A percentile compares a stretch with the other conserved stretches of the same genome.
These are phyloP conservation scores for Chytriomyces hyalinus DNA, from an alignment of 192 early-diverging fungal species.

Conservation along the genomic window DNA sequence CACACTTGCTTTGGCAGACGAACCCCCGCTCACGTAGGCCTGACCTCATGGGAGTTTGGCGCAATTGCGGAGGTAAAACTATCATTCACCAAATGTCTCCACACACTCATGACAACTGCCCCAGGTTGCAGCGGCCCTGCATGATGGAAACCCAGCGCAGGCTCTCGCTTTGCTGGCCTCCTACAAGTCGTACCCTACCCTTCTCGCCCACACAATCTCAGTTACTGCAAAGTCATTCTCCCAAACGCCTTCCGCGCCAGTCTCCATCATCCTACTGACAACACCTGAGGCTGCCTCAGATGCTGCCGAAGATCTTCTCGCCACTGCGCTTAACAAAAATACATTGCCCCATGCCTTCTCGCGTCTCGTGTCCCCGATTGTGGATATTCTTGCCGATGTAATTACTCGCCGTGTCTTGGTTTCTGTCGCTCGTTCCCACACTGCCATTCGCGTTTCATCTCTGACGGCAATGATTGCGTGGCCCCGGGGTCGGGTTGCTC, in stretches of 20 bases:
- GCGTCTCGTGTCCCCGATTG: neutral
- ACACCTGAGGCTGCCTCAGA: neutral
- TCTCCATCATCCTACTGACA: neutral
- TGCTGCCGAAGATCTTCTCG: neutral
- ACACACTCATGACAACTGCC: neutral
- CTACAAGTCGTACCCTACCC: neutral
- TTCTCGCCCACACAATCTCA: neutral
- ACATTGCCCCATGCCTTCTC: constrained; percentile 5
- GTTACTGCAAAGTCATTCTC: neutral
- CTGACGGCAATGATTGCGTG: neutral
- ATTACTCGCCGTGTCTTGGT: neutral
- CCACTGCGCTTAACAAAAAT: neutral
- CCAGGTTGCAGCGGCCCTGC: neutral
- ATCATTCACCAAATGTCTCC: neutral
- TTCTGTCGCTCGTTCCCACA: neutral
- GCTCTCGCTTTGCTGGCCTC: neutral
- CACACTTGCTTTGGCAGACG: neutral
- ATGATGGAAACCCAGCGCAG: neutral
- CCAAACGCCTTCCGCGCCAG: neutral
- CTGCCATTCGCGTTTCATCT: neutral
- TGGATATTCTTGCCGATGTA: neutral
- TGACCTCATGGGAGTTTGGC: neutral
- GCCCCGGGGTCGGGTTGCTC: neutral
- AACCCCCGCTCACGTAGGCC: neutral
- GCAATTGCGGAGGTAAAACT: neutral